phyloP scores from a whole-genome alignment of 1,284 basidiomycete genomes.

The Cerioporus squamosus region DNA sequence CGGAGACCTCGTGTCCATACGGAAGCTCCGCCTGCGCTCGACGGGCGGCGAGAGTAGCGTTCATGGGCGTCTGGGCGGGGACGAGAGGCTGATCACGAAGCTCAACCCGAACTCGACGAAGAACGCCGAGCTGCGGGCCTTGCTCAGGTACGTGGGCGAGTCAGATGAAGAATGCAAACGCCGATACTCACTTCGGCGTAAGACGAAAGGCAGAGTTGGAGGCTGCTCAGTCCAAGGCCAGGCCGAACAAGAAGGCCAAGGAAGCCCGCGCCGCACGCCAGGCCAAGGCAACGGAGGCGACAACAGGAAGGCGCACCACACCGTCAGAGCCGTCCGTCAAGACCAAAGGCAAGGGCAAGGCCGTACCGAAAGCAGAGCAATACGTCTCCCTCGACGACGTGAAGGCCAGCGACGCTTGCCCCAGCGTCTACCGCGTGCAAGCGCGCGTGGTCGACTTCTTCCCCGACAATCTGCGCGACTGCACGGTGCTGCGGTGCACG shows the following conservation, averaged over 20 bases:
- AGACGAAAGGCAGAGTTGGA: constrained; percentile 35
- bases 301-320: neutral
- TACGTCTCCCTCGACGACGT: constrained; percentile 46
- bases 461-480: constrained; percentile 53
- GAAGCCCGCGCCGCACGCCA: constrained; percentile 12
- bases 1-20: constrained; percentile 52
- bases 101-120: constrained; percentile 43
- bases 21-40: constrained; percentile 53
- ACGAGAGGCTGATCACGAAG: constrained; percentile 52
- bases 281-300: constrained; percentile 1
- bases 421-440: constrained; percentile 47
- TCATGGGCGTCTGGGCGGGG: constrained; percentile 58
- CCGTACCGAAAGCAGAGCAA: neutral
- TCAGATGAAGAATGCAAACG: no score
- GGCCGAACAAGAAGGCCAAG: constrained; percentile 9
- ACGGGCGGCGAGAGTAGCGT: constrained; percentile 35
- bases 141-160: constrained; percentile 33
- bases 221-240: constrained; percentile 9
- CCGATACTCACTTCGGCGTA: neutral
- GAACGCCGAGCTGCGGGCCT: constrained; percentile 33
- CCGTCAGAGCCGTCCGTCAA: neutral
- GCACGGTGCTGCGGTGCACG: constrained; percentile 51
- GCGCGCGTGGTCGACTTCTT: constrained; percentile 61
- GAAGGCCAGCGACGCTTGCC: constrained; percentile 35
- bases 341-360: neutral